phyloP scores from a whole-genome alignment of 768 basidiomycete species.

The Aureoboletus auriporus region DNA sequence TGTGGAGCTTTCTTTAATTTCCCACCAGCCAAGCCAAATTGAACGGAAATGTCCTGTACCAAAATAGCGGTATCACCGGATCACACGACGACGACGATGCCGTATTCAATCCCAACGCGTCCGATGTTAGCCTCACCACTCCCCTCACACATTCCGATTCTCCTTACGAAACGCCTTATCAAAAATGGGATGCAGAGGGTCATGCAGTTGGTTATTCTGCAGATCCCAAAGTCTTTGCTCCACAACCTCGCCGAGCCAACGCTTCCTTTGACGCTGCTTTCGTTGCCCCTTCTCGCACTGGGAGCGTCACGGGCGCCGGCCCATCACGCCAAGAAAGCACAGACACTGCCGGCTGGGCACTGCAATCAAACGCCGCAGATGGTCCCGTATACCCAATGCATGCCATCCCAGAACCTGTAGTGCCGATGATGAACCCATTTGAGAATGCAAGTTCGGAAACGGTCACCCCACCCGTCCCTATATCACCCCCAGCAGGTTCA shows the following conservation, averaged over 20 bases:
- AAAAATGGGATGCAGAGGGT: constrained; percentile 51
- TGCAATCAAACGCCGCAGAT: constrained; percentile 23
- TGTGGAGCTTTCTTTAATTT: constrained; percentile 2
- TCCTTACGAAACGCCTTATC: constrained; percentile 33
- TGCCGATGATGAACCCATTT: constrained; percentile 23
- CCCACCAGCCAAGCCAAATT: constrained; percentile 51
- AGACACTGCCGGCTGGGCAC: constrained; percentile 30
- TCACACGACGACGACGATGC: constrained; percentile 30
- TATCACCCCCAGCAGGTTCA: constrained; percentile 7
- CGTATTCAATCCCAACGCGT: constrained; percentile 34
- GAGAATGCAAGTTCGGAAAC: constrained; percentile 21
- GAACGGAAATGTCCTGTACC: constrained; percentile 29
- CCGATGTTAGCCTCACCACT: constrained; percentile 39
- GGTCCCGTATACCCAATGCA: constrained; percentile 24
- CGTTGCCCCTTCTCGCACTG: constrained; percentile 6
- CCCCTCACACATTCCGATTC: constrained; percentile 25
- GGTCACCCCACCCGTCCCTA: constrained; percentile 7
- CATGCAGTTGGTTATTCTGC: constrained; percentile 45
- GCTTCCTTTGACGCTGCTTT: constrained; percentile 14
- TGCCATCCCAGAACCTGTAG: constrained; percentile 12
- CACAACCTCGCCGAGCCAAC: constrained; percentile 39
- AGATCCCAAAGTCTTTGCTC: constrained; percentile 47
- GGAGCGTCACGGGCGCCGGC: constrained; percentile 8
- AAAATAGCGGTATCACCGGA: constrained; percentile 25
- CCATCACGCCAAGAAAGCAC: constrained; percentile 25